Evolutionary conservation across 2,329 filamentous ascomycete genomes (phyloP), one percentile per base, ranked within the genome.

Genomic region (Microcyclosporella mali): DNA sequence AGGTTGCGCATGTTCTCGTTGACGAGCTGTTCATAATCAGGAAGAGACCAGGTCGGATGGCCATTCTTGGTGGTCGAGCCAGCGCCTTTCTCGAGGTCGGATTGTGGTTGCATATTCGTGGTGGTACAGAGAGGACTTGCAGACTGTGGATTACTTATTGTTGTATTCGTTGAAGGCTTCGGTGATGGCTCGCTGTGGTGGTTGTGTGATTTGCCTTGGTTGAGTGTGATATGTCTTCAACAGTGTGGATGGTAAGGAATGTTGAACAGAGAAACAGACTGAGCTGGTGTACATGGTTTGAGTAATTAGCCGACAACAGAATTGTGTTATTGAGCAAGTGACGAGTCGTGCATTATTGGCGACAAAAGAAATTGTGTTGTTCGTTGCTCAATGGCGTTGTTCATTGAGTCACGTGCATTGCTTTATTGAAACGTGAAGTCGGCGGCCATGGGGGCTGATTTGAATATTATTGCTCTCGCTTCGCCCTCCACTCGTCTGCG

Each of bases 11-110:
- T 33, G 32, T 50, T 33, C 28, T 31, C 18, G 37, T 50, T 50
- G 47, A 50, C 43, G n/a, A 44, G 40, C 33, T 38, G 30, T 30
- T 50, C 47, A 33, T 50, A 50, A 9, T 32, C 41, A n/a, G 47
- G 44, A 8, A 37, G 47, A 28, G 46, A 46, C 21, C 33, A 40
- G 34, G 7, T 30, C 11, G 6, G 14, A 19, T 34, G 36, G 18
- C 14, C 18, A 16, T n/a, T n/a, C n/a, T n/a, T n/a, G n/a, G n/a
- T n/a, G n/a, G 37, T 34, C 18, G 21, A 21, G 38, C 39, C 34
- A 27, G 41, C 37, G 41, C 45, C 41, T 32, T 47, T 47, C 37
- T 43, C 41, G 21, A 41, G 37, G 28, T 47, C 41, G 29, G 37
- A 28, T 31, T 25, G 21, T 25, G 4, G 21, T 25, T 41, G 41